Conservation (phyloP, 768 basidiomycete species). For the Kwoniella dendrophila region DNA sequence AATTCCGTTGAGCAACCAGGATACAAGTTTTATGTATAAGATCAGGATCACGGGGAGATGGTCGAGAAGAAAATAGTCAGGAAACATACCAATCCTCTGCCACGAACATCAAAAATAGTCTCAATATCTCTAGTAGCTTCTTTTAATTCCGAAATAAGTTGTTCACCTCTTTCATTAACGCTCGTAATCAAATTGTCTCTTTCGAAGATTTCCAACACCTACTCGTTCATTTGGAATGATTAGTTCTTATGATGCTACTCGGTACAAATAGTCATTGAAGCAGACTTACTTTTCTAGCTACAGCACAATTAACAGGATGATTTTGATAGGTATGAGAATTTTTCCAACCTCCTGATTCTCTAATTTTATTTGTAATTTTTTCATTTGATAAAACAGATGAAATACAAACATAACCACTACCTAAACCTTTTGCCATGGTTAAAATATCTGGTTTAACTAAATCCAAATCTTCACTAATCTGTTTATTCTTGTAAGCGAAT, state of each 20-base stretch:
- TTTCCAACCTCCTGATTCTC: slow-evolving; percentile 28
- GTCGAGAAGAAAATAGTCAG: too few species aligned
- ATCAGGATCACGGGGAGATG: too few species aligned
- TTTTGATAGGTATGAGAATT: slow-evolving; percentile 36
- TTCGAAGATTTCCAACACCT: slow-evolving; percentile 33
- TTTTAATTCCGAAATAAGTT: slow-evolving; percentile 19
- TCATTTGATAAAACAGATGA: slow-evolving; percentile 24
- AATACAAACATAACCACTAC: slow-evolving; percentile 31
- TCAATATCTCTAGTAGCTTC: slow-evolving; percentile 12
- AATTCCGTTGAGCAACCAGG: not conserved
- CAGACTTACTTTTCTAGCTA: slow-evolving; percentile 21
- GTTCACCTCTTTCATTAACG: slow-evolving; percentile 25
- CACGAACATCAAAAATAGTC: slow-evolving; percentile 27
- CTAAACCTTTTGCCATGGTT: slow-evolving; percentile 32
- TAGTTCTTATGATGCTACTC: not conserved
- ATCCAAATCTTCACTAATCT: slow-evolving; percentile 28
- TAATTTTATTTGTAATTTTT: slow-evolving; percentile 22
- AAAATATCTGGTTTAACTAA: slow-evolving; percentile 33
- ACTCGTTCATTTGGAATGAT: not conserved
- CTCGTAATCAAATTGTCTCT: slow-evolving; percentile 25
- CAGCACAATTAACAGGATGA: slow-evolving; percentile 33
- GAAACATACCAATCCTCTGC: slow-evolving; percentile 29
- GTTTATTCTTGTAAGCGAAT: slow-evolving; percentile 28
- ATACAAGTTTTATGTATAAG: not conserved
- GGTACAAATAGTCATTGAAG: not conserved